phyloP scores from a whole-genome alignment of 2,329 filamentous ascomycete genomes.

The Pyrenochaeta sp. region DNA sequence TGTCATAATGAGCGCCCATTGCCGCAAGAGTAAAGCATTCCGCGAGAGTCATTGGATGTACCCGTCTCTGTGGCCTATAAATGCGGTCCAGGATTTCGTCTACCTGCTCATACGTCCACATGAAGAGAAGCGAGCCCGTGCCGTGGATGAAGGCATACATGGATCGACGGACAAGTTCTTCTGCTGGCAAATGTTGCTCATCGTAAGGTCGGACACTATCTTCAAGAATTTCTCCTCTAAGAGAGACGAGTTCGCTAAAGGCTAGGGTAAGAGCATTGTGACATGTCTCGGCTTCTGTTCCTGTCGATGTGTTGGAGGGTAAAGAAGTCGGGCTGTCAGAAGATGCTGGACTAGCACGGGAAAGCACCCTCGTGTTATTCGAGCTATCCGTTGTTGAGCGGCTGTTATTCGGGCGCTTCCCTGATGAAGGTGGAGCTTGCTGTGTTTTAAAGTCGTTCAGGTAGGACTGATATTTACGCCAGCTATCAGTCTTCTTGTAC shows the following conservation, averaged over 20 bases:
- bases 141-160: conserved; percentile 46
- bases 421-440: conserved; percentile 25
- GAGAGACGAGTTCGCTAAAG: conserved; percentile 42
- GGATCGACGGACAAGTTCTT: conserved; percentile 35
- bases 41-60: conserved; percentile 43
- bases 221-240: conserved; percentile 40
- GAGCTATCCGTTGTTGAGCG: conserved; percentile 33
- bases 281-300: conserved; percentile 37
- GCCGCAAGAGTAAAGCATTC: conserved; percentile 47
- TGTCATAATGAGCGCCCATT: conserved; percentile 48
- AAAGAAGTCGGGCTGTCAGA: conserved; percentile 37
- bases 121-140: conserved; percentile 46
- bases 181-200: conserved; percentile 35
- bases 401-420: conserved; percentile 28
- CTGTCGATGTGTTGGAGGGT: conserved; percentile 23
- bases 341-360: conserved; percentile 37
- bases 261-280: conserved; percentile 46
- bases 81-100: conserved; percentile 45
- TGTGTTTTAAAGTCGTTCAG: conserved; percentile 44
- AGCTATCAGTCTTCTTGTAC: conserved; percentile 49
- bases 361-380: conserved; percentile 28
- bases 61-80: conserved; percentile 34
- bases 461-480: conserved; percentile 47
- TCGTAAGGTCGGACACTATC: conserved; percentile 34
- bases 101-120: conserved; percentile 42